Percentiles rank a stretch among this genome's conserved stretches.
These are phyloP conservation scores for Leptomonas pyrrhocoris DNA, from an alignment of 208 protist genomes.

Conservation along the genomic window DNA sequence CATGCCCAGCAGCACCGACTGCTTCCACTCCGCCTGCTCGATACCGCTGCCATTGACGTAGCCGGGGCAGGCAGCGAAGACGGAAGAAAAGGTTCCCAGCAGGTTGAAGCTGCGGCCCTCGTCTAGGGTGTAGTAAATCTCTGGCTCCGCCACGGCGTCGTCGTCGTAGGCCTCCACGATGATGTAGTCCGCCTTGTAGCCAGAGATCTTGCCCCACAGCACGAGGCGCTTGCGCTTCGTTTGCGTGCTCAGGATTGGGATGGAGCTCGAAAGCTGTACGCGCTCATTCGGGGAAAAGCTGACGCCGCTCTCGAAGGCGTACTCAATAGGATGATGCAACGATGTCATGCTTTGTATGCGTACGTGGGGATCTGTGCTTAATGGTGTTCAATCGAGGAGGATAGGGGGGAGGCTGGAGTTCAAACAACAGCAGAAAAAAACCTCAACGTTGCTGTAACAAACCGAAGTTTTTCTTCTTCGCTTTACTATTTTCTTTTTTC, in stretches of 20 bases:
- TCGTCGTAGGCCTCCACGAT: constrained; percentile 81
- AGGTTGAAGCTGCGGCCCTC: constrained; percentile 81
- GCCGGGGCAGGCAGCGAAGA: constrained; percentile 37
- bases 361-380: neutral
- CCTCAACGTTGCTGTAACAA: neutral
- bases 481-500: too few species aligned
- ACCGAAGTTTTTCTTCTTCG: too few species aligned
- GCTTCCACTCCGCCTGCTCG: constrained; percentile 63
- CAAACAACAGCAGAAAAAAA: too few species aligned
- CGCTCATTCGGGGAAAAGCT: constrained; percentile 64
- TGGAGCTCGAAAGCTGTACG: constrained; percentile 68
- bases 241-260: constrained; percentile 68
- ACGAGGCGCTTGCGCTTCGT: constrained; percentile 68
- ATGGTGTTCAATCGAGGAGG: neutral
- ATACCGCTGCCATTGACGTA: constrained; percentile 34
- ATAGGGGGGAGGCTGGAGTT: neutral
- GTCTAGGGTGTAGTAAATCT: constrained; percentile 85
- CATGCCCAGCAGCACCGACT: constrained; percentile 66
- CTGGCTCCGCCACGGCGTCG: constrained; percentile 72
- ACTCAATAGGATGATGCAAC: constrained; percentile 59
- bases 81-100: constrained; percentile 75
- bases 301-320: constrained; percentile 48
- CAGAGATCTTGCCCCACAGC: constrained; percentile 87
- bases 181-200: constrained; percentile 84
- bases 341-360: constrained; percentile 47